phyloP scores from a whole-genome alignment of 768 basidiomycete genomes.

The Russula ochroleuca region DNA sequence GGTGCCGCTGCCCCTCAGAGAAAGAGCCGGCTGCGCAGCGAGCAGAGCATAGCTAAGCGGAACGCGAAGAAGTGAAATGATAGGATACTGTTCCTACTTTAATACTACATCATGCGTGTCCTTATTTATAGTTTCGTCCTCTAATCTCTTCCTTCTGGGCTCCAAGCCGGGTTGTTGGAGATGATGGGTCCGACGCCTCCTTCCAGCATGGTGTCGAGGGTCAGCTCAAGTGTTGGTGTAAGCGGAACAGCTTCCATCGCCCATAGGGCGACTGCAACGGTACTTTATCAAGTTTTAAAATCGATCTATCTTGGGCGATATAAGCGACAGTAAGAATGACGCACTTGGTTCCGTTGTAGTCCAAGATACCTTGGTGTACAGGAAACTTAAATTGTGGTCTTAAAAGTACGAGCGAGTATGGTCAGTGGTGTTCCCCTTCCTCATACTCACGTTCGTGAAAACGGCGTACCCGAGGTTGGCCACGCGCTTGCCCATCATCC shows the following conservation, averaged over 20 bases:
- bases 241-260: slow-evolving; percentile 32
- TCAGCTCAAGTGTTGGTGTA: slow-evolving; percentile 30
- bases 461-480: slow-evolving; percentile 33
- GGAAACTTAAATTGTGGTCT: slow-evolving; percentile 81
- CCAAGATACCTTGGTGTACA: slow-evolving; percentile 74
- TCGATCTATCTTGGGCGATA: not conserved
- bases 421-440: not conserved
- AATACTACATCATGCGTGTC: not conserved
- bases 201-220: slow-evolving; percentile 31
- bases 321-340: slow-evolving; percentile 27
- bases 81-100: not conserved
- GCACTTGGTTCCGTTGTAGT: slow-evolving; percentile 70
- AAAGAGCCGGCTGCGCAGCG: slow-evolving; percentile 50
- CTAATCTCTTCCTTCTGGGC: slow-evolving; percentile 16
- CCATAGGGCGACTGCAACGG: slow-evolving; percentile 35
- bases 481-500: slow-evolving; percentile 76
- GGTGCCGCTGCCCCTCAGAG: slow-evolving; percentile 34
- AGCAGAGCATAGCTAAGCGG: slow-evolving; percentile 49
- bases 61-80: slow-evolving; percentile 63
- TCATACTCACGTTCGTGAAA: not conserved
- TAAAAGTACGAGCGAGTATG: slow-evolving; percentile 29
- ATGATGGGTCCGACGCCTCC: slow-evolving; percentile 31
- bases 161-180: slow-evolving; percentile 29
- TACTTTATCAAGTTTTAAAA: slow-evolving; percentile 11
- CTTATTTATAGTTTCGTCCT: not conserved